Base-by-base conservation (phyloP, 495 filamentous ascomycete genomes). In the Zalerion maritima region DNA sequence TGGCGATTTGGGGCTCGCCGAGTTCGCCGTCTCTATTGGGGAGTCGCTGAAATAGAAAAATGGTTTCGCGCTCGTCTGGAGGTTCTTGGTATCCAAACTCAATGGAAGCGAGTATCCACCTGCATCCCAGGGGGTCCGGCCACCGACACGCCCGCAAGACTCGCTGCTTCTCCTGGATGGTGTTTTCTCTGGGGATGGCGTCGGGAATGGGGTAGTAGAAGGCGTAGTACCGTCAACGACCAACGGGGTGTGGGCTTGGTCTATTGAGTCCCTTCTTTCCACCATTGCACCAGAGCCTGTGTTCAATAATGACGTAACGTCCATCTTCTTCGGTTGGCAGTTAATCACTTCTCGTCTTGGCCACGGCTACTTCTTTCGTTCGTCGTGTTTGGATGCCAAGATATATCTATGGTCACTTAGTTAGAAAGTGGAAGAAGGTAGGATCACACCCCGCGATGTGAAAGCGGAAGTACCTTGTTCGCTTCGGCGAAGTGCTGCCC, bases 81-180 rank as follows among this genome's bases (percentile, higher is more conserved):
- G 39, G 20, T 38, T 40, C 32, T 48, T 50, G 6, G 47, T 49
- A 25, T 55, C 42, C 14, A 49, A 24, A 4, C 46, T 42, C 27
- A 46, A 32, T 3, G 55, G 54, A 13, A 61, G 45, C 3, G 47
- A 45, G 22, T 54, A 61, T 19, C 52, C 57, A 24, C 52, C 53
- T 10, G 52, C 58, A 30, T 62, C 52, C 62, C 60, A 67, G 22
- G 60, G 60, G 5, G 49, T 64, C 18, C 30, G 38, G 8, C 45
- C 31, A 26, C 45, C 51, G n/a, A n/a, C n/a, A n/a, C n/a, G n/a
- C n/a, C n/a, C n/a, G n/a, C n/a, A n/a, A n/a, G n/a, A n/a, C n/a
- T n/a, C n/a, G 29, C 47, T 46, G 5, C 28, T 37, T 18, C 39
- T 36, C 14, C 37, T 26, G 6, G 46, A 33, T 17, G 32, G 35